Evolutionary conservation across 2,329 filamentous ascomycete species (phyloP).

Genomic region (Aschersonia sp.): DNA sequence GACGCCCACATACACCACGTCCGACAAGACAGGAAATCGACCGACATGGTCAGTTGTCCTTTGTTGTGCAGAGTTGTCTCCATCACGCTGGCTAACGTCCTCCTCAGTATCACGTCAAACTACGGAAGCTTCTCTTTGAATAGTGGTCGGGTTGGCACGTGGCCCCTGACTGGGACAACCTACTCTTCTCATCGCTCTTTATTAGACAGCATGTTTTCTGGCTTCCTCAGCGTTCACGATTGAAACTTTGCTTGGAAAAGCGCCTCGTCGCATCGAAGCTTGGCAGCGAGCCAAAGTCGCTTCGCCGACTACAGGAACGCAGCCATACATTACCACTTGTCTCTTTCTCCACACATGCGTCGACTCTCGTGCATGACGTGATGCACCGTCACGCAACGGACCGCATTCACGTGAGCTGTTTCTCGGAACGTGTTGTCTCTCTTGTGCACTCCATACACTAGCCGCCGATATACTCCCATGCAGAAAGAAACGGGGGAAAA

Average conservation of each 20-base stretch:
- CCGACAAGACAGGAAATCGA: constrained; percentile 13
- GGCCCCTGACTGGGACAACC: too few species aligned
- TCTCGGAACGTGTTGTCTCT: neutral
- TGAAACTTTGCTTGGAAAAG: too few species aligned
- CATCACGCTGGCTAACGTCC: neutral
- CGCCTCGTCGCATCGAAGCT: too few species aligned
- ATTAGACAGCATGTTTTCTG: too few species aligned
- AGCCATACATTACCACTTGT: too few species aligned
- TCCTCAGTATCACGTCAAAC: constrained; percentile 5
- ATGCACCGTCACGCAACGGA: neutral
- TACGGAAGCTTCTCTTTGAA: neutral
- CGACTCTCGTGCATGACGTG: neutral
- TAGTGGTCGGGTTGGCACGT: too few species aligned
- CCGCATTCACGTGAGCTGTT: neutral
- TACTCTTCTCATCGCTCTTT: too few species aligned
- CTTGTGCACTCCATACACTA: neutral
- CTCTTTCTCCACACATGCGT: neutral
- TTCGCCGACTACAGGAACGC: too few species aligned
- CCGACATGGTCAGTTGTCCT: constrained; percentile 16
- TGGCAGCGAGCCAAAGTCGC: too few species aligned
- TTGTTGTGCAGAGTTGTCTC: neutral
- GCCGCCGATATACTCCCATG: too few species aligned
- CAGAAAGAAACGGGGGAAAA: too few species aligned
- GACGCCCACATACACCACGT: constrained; percentile 19
- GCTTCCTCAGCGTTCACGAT: too few species aligned